A percentile compares a stretch with the other conserved stretches of the same genome.
phyloP scores from a whole-genome alignment of 495 filamentous ascomycete genomes.

The Penicillium antarcticum region DNA sequence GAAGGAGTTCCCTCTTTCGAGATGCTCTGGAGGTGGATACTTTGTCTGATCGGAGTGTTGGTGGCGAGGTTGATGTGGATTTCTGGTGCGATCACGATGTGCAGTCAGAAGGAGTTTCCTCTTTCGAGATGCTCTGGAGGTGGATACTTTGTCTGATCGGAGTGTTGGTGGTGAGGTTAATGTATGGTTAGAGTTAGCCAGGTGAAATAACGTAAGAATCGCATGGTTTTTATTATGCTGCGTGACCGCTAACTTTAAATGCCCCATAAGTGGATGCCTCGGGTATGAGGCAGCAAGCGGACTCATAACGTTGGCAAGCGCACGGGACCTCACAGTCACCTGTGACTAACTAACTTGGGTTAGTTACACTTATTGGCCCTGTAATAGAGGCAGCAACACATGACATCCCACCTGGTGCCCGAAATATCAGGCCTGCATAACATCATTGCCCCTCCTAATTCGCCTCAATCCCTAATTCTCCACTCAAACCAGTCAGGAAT shows the following conservation, averaged over 20 bases:
- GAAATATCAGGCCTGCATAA: neutral
- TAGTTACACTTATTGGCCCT: too few relatives aligned
- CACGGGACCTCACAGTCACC: too few relatives aligned
- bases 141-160: slow-evolving; percentile 3
- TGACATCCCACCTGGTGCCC: neutral
- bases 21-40: slow-evolving; percentile 4
- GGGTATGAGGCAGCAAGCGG: too few relatives aligned
- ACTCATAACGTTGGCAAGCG: too few relatives aligned
- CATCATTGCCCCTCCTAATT: neutral
- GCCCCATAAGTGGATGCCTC: too few relatives aligned
- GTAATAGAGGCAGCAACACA: neutral
- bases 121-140: slow-evolving; percentile 5
- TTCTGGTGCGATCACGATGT: slow-evolving; percentile 10
- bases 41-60: neutral
- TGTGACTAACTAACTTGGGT: too few relatives aligned
- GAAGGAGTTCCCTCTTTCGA: slow-evolving; percentile 10
- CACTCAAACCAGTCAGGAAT: too few relatives aligned
- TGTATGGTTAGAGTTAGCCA: neutral
- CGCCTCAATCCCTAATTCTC: too few relatives aligned
- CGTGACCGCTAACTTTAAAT: too few relatives aligned
- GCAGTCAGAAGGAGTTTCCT: slow-evolving; percentile 8
- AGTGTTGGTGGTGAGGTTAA: neutral
- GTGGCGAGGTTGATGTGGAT: slow-evolving; percentile 2
- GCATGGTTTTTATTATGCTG: too few relatives aligned
- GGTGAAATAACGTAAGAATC: too few relatives aligned